Conservation (phyloP, 768 basidiomycete genomes). For the Lactifluus hygrophoroides region DNA sequence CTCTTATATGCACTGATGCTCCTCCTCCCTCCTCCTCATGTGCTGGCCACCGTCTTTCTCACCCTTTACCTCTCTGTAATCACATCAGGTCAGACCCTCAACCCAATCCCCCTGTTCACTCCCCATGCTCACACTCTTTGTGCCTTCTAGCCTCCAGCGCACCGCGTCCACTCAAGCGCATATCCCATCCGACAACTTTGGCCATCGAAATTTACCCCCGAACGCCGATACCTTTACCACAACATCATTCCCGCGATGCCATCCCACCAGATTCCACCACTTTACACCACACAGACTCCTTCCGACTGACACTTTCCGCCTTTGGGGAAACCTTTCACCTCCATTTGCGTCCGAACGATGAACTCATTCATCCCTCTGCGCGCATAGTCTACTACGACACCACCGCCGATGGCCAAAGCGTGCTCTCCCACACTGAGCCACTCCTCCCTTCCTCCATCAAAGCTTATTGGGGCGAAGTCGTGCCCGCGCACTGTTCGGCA, state of each 20-base stretch:
- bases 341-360: conserved; percentile 68
- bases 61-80: conserved; percentile 2
- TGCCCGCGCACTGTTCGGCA: conserved; percentile 45
- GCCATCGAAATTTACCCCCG: conserved; percentile 38
- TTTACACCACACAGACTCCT: conserved; percentile 59
- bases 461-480: conserved; percentile 70
- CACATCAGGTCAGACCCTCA: conserved; percentile 8
- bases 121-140: background rate
- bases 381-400: conserved; percentile 58
- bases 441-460: conserved; percentile 55
- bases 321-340: conserved; percentile 60
- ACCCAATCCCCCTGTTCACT: background rate
- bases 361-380: conserved; percentile 73
- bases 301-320: conserved; percentile 59
- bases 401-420: conserved; percentile 40
- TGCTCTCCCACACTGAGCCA: conserved; percentile 47
- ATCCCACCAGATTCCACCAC: conserved; percentile 33
- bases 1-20: background rate
- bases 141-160: conserved; percentile 18
- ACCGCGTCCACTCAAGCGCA: conserved; percentile 30
- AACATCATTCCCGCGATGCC: conserved; percentile 14
- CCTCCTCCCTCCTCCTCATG: background rate
- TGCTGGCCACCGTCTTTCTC: conserved; percentile 21
- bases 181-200: conserved; percentile 31
- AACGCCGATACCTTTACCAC: background rate